These are phyloP conservation scores for Apiospora arundinis DNA, from an alignment of 2,329 filamentous ascomycete genomes.

Conservation along the genomic window DNA sequence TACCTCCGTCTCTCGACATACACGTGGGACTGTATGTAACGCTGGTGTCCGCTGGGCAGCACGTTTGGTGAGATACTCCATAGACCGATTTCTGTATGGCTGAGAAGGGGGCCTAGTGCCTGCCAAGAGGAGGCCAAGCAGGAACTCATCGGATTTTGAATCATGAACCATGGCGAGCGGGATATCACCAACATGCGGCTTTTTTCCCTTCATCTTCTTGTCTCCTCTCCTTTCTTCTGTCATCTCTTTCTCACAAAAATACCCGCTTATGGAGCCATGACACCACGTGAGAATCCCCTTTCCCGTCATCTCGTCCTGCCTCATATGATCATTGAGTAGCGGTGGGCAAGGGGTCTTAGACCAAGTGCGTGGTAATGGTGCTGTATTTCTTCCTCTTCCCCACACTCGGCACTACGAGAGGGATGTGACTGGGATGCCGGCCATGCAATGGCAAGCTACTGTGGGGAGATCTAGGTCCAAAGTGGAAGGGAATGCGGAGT, in stretches of 20 bases:
- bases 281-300: not conserved
- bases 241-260: not conserved
- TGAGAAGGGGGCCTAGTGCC: not conserved
- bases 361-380: not conserved
- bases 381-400: not conserved
- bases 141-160: not conserved
- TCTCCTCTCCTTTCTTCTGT: not conserved
- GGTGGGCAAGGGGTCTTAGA: not conserved
- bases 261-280: not conserved
- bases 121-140: constrained; percentile 8
- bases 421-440: not conserved
- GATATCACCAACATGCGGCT: not conserved
- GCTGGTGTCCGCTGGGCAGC: not conserved
- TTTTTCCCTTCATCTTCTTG: not conserved
- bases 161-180: not conserved
- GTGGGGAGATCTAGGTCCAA: constrained; percentile 18
- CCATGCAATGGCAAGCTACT: constrained; percentile 16
- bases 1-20: not conserved
- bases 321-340: not conserved
- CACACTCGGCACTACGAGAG: constrained; percentile 2
- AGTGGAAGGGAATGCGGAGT: constrained; percentile 6
- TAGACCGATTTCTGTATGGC: not conserved
- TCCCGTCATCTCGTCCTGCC: not conserved
- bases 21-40: not conserved
- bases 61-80: not conserved